Evolutionary conservation across 1,139 yeast genomes (phyloP), one percentile per base, ranked within the genome.

Genomic region (Debaryomycetaceae sp.): DNA sequence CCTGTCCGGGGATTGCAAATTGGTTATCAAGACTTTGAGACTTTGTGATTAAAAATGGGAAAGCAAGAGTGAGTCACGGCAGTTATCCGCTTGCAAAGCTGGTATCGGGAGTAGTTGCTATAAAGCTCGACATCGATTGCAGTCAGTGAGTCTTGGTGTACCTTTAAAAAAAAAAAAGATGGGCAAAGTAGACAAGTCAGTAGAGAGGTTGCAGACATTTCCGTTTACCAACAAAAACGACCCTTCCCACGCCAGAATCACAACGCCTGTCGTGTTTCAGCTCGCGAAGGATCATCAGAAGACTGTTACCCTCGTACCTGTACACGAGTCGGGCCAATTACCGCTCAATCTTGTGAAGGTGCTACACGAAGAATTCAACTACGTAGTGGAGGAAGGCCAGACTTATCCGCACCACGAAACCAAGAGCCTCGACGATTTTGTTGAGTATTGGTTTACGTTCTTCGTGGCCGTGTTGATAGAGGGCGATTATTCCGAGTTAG

Each of bases 311-410:
- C 52, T 74, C 17, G 52, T 71, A 35, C 69, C 73, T 0, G 60
- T 66, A 8, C 67, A 68, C 46, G 57, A 58, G 31, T 37, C 53
- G 5, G 40, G 47, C 1, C 63, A 57, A 11, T 63, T 76, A 6
- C 82, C 83, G 0, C 42, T 41, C 6, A 53, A 51, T 3, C 60
- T 79, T 34, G 40, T 75, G 11, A 57, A 59, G 14, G 62, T 62
- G 1, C 46, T 75, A 24, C 66, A 62, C 38, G 57, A 63, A 6
- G 75, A 75, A 43, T 69, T 77, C 60, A 75, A 77, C 50, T 56
- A 58, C 37, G 72, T 78, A 11, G 66, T 80, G 1, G 78, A 69
- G 22, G 79, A 74, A 50, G 84, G 84, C 2, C 54, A 52, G 36
- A 79, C 84, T 0, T 78, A 78, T 46, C 81, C 83, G 0, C 68